Conservation (phyloP, 1,139 yeast species). For the Torulaspora pretoriensis region DNA sequence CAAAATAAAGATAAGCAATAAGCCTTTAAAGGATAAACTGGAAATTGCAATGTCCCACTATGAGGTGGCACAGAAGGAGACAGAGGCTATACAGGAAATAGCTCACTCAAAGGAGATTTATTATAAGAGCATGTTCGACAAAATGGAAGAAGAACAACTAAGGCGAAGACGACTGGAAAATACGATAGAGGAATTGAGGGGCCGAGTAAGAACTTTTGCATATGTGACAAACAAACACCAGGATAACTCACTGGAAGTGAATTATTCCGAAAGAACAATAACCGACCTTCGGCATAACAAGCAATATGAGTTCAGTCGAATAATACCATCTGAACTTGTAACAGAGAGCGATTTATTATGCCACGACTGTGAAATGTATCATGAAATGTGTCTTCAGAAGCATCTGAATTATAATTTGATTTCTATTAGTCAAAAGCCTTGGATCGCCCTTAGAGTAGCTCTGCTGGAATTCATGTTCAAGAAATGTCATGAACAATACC, state of each 20-base stretch:
- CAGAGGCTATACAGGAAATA: slow-evolving; percentile 15
- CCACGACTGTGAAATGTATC: slow-evolving; percentile 29
- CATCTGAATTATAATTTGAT: slow-evolving; percentile 26
- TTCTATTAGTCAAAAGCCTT: slow-evolving; percentile 23
- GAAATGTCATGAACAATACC: slow-evolving; percentile 15
- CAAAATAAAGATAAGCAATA: slow-evolving; percentile 12
- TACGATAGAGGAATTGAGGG: slow-evolving; percentile 48
- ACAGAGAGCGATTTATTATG: slow-evolving; percentile 20
- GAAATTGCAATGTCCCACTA: slow-evolving; percentile 11
- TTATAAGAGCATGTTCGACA: slow-evolving; percentile 28
- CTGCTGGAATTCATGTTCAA: slow-evolving; percentile 17
- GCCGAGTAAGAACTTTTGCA: slow-evolving; percentile 34
- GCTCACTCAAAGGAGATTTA: slow-evolving; percentile 23
- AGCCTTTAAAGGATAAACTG: slow-evolving; percentile 16
- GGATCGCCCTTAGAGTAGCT: slow-evolving; percentile 15
- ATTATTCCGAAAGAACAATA: slow-evolving; percentile 18
- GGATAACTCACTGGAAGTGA: slow-evolving; percentile 11
- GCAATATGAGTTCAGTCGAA: slow-evolving; percentile 15
- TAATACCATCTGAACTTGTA: slow-evolving; percentile 19
- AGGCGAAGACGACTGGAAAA: slow-evolving; percentile 46
- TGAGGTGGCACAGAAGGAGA: slow-evolving; percentile 11
- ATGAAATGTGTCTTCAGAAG: slow-evolving; percentile 29
- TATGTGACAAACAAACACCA: slow-evolving; percentile 18
- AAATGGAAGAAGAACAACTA: slow-evolving; percentile 34
- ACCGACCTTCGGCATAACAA: slow-evolving; percentile 7